Conservation (phyloP, 2,329 filamentous ascomycete species). For the Mycosphaerella sp. region DNA sequence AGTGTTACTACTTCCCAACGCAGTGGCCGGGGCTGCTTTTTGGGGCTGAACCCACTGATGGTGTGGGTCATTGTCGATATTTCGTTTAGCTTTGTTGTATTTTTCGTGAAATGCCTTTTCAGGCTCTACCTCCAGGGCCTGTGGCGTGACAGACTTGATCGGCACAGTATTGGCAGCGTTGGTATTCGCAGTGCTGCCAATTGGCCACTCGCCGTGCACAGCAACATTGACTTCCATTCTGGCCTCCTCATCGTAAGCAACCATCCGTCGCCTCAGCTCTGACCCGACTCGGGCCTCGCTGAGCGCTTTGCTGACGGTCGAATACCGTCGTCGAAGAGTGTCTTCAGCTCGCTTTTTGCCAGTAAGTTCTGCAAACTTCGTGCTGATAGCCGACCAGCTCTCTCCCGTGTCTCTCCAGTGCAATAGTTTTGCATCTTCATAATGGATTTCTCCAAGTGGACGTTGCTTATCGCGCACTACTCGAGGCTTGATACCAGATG, state of each 20-base stretch:
- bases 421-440: constrained; percentile 12
- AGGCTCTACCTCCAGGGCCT: not conserved
- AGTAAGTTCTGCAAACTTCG: constrained; percentile 3
- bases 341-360: not conserved
- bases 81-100: constrained; percentile 9
- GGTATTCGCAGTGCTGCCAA: not conserved
- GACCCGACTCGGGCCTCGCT: not conserved
- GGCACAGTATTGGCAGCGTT: constrained; percentile 1
- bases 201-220: not conserved
- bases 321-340: constrained; percentile 11
- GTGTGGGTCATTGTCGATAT: not conserved
- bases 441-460: constrained; percentile 11
- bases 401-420: constrained; percentile 15
- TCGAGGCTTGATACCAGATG: not conserved
- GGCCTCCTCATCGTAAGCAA: constrained; percentile 11
- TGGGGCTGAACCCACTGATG: not conserved
- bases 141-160: not conserved
- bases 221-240: constrained; percentile 12
- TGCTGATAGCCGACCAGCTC: constrained; percentile 8
- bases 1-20: not conserved
- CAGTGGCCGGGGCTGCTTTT: not conserved
- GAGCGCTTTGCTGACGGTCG: constrained; percentile 8
- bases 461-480: not conserved
- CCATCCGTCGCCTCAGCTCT: constrained; percentile 4
- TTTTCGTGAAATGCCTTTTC: not conserved